These are phyloP conservation scores for Aspergillus novofumigatus DNA, from an alignment of 2,329 filamentous ascomycete species.

Conservation along the genomic window DNA sequence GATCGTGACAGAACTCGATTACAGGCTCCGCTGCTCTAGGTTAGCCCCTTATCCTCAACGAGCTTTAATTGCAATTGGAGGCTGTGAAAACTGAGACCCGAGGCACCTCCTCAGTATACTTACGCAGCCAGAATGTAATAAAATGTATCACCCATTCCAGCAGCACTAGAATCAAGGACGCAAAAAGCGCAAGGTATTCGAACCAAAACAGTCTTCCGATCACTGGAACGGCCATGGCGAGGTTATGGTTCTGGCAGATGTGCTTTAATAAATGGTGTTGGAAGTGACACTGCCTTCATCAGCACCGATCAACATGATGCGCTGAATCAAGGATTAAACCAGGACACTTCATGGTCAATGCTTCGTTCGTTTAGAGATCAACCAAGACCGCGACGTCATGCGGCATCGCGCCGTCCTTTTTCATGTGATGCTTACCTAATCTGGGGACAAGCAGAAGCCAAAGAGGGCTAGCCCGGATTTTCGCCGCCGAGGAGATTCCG, in stretches of 20 bases:
- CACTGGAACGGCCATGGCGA: constrained; percentile 57
- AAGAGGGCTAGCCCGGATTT: constrained; percentile 6
- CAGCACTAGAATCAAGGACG: constrained; percentile 76
- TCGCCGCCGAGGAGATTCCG: constrained; percentile 6
- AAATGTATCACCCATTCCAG: constrained; percentile 80
- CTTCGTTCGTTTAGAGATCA: not conserved
- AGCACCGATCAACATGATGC: not conserved
- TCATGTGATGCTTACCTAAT: constrained; percentile 33
- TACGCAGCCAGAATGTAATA: constrained; percentile 82
- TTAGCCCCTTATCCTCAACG: constrained; percentile 14
- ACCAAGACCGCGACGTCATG: not conserved
- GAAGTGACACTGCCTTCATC: not conserved
- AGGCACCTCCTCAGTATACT: constrained; percentile 29
- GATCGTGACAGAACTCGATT: constrained; percentile 75
- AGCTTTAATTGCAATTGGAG: not conserved
- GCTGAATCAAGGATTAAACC: not conserved
- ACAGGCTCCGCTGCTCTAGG: constrained; percentile 63
- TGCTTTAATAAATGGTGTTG: not conserved
- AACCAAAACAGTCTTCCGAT: constrained; percentile 59
- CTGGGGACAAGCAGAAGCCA: constrained; percentile 20
- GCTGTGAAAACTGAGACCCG: not conserved
- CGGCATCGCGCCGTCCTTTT: not conserved
- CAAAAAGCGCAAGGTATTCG: constrained; percentile 83
- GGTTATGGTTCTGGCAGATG: not conserved
- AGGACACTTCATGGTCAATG: not conserved